phyloP scores from a whole-genome alignment of 768 basidiomycete species.

The Termitomyces sp. region DNA sequence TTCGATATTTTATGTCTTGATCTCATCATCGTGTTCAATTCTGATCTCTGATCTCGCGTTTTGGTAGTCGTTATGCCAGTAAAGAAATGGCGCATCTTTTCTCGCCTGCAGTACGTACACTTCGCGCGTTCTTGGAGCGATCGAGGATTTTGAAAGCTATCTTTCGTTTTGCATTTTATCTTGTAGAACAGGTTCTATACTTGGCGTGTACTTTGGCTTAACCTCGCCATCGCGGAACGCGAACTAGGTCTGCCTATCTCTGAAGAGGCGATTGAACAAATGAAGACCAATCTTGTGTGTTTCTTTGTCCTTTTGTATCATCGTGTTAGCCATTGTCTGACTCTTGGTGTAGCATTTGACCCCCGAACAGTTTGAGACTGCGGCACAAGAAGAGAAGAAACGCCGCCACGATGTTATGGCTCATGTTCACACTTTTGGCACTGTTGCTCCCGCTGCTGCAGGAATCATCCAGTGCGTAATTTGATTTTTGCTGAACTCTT shows the following conservation, averaged over 20 bases:
- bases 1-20: conserved; percentile 22
- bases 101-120: conserved; percentile 74
- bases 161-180: not conserved
- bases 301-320: not conserved
- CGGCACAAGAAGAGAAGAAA: conserved; percentile 95
- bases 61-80: conserved; percentile 90
- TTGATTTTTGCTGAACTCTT: not conserved
- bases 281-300: conserved; percentile 87
- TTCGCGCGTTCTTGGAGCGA: conserved; percentile 1
- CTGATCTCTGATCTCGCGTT: conserved; percentile 8
- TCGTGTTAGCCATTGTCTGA: not conserved
- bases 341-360: conserved; percentile 60
- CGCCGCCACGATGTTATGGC: conserved; percentile 99
- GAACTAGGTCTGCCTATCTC: conserved; percentile 88
- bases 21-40: conserved; percentile 1
- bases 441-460: conserved; percentile 89
- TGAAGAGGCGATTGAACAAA: conserved; percentile 90
- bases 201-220: conserved; percentile 95
- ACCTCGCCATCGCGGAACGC: conserved; percentile 94
- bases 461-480: conserved; percentile 86
- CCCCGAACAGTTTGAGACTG: conserved; percentile 85
- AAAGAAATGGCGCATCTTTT: conserved; percentile 98
- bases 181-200: conserved; percentile 88
- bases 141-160: not conserved
- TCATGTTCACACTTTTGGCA: conserved; percentile 96